Percentiles rank a stretch among this genome's conserved stretches.
Evolutionary conservation across 441 rosid species (phyloP).

Genomic region (Arabidopsis hybrid): DNA sequence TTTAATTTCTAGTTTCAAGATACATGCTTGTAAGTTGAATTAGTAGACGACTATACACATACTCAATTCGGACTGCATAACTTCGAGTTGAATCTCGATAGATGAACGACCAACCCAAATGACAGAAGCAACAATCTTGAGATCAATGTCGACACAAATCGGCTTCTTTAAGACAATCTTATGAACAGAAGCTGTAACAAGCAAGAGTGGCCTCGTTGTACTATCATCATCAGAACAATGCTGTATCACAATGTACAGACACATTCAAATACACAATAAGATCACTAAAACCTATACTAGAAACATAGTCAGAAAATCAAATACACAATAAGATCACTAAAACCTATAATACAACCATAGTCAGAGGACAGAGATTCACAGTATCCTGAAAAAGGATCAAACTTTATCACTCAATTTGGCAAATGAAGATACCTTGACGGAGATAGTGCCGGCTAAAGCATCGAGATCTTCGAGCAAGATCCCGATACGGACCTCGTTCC

Average conservation of each 20-base stretch:
- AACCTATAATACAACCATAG: no score
- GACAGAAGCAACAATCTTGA: constrained; percentile 75
- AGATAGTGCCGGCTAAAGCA: constrained; percentile 90
- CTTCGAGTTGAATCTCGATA: constrained; percentile 83
- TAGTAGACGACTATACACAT: neutral
- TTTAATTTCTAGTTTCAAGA: neutral
- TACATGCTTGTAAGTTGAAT: neutral
- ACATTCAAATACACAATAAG: constrained; percentile 2
- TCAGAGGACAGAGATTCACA: neutral
- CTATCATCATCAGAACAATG: constrained; percentile 78
- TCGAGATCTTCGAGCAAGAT: constrained; percentile 92
- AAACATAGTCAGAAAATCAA: no score
- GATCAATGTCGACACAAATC: constrained; percentile 66
- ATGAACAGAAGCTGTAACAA: constrained; percentile 91
- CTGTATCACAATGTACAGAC: constrained; percentile 35
- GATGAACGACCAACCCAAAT: constrained; percentile 94
- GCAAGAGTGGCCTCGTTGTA: constrained; percentile 76
- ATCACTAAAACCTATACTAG: neutral
- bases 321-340: no score
- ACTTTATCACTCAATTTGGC: neutral
- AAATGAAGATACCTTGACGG: constrained; percentile 70
- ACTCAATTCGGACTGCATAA: constrained; percentile 52
- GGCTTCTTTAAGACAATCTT: constrained; percentile 80
- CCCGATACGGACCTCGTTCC: constrained; percentile 88
- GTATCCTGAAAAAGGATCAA: neutral